Evolutionary conservation across 2,329 filamentous ascomycete species (phyloP).

Genomic region (Fusarium fujikuroi): DNA sequence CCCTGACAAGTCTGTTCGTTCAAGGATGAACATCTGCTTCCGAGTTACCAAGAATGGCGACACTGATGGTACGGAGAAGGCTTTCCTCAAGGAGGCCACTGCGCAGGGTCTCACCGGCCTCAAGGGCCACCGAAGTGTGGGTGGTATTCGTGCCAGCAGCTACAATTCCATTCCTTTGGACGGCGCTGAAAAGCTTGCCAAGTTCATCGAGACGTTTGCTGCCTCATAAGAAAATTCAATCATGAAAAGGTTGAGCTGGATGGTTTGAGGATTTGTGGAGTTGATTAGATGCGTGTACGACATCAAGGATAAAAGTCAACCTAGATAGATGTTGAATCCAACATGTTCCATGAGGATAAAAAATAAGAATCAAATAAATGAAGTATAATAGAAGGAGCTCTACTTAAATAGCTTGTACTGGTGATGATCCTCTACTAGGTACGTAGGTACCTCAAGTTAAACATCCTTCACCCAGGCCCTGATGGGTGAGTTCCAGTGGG

Average conservation of each 20-base stretch:
- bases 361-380: neutral
- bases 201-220: constrained; percentile 69
- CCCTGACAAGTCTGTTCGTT: constrained; percentile 78
- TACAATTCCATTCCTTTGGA: constrained; percentile 85
- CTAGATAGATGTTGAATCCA: constrained; percentile 33
- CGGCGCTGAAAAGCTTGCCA: constrained; percentile 73
- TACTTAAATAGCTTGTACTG: neutral
- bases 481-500: neutral
- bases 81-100: constrained; percentile 79
- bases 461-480: neutral
- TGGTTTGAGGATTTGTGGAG: neutral
- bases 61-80: constrained; percentile 77
- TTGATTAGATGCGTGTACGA: neutral
- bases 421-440: too few relatives aligned
- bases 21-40: constrained; percentile 97
- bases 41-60: constrained; percentile 70
- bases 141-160: constrained; percentile 78
- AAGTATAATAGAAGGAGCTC: neutral
- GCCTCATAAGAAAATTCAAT: neutral
- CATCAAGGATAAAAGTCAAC: constrained; percentile 9
- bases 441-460: neutral
- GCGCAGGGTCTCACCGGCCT: constrained; percentile 77
- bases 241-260: neutral
- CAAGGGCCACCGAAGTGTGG: constrained; percentile 86
- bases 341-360: constrained; percentile 26